Evolutionary conservation across 768 basidiomycete genomes (phyloP).

Genomic region (Mycena maculata): DNA sequence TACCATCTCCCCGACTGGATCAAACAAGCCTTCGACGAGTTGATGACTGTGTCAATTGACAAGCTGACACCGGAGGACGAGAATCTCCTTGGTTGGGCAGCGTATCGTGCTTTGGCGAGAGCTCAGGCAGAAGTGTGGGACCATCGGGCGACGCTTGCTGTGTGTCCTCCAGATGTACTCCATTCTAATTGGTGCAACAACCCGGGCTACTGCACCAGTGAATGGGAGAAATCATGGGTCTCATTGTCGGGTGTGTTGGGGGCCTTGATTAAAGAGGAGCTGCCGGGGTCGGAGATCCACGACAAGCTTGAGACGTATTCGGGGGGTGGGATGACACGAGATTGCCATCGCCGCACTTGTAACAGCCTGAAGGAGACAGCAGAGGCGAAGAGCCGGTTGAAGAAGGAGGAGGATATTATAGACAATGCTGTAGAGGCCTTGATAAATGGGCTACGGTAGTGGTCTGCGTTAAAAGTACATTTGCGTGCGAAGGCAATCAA

Average conservation of each 20-base stretch:
- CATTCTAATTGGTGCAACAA: constrained; percentile 12
- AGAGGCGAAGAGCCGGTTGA: constrained; percentile 2
- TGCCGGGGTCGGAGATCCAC: not conserved
- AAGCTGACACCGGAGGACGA: not conserved
- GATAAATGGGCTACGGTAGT: too few species aligned
- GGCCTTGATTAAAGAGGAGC: constrained; percentile 1
- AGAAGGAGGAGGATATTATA: constrained; percentile 11
- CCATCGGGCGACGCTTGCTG: not conserved
- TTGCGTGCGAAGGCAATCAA: too few species aligned
- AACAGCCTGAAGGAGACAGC: not conserved
- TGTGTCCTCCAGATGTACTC: not conserved
- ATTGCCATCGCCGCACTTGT: constrained; percentile 7
- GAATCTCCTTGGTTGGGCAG: not conserved
- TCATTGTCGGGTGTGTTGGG: constrained; percentile 1
- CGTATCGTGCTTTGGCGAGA: constrained; percentile 16
- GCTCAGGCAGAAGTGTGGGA: constrained; percentile 15
- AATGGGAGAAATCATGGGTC: constrained; percentile 8
- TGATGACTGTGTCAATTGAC: not conserved
- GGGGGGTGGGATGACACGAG: not conserved
- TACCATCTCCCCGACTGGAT: constrained; percentile 5
- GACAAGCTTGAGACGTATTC: not conserved
- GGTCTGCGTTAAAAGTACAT: too few species aligned
- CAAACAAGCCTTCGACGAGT: constrained; percentile 1
- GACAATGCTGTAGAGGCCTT: not conserved
- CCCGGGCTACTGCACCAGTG: not conserved